Evolutionary conservation across 2,329 filamentous ascomycete genomes (phyloP).

Genomic region (Onygena corvina): DNA sequence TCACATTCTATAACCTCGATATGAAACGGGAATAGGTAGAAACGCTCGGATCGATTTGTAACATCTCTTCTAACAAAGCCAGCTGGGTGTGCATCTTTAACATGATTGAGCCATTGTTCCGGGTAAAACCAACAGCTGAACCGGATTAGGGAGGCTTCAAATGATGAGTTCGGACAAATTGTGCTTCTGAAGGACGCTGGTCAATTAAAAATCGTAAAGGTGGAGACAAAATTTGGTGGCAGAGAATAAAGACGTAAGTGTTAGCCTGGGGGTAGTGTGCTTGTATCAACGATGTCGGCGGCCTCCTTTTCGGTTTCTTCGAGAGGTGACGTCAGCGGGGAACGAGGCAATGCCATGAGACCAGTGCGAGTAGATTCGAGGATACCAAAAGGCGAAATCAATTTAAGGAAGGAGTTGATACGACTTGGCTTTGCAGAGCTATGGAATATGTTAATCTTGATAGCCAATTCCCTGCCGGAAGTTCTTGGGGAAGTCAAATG

Average conservation of each 20-base stretch:
- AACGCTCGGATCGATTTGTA: background rate
- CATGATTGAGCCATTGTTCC: no score
- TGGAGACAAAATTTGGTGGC: no score
- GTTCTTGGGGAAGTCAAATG: conserved; percentile 13
- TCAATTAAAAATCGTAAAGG: no score
- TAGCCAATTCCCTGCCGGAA: conserved; percentile 11
- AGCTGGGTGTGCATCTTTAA: no score
- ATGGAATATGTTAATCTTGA: conserved; percentile 15
- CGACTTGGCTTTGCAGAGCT: conserved; percentile 84
- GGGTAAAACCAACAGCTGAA: no score
- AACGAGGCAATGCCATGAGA: conserved; percentile 90
- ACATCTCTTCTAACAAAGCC: background rate
- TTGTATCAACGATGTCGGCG: conserved; percentile 87
- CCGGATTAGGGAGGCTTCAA: background rate
- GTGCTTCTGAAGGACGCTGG: background rate
- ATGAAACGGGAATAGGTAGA: no score
- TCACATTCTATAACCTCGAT: no score
- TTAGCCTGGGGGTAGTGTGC: conserved; percentile 82
- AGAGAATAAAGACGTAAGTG: conserved; percentile 4
- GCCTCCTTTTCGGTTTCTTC: conserved; percentile 75
- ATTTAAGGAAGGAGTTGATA: conserved; percentile 96
- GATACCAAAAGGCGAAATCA: conserved; percentile 88
- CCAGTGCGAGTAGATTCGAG: conserved; percentile 91
- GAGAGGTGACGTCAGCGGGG: conserved; percentile 63
- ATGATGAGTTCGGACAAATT: background rate